A percentile compares a stretch with the other conserved stretches of the same genome.
phyloP scores from a whole-genome alignment of 78 protist genomes.

The Tieghemostelium lacteum region DNA sequence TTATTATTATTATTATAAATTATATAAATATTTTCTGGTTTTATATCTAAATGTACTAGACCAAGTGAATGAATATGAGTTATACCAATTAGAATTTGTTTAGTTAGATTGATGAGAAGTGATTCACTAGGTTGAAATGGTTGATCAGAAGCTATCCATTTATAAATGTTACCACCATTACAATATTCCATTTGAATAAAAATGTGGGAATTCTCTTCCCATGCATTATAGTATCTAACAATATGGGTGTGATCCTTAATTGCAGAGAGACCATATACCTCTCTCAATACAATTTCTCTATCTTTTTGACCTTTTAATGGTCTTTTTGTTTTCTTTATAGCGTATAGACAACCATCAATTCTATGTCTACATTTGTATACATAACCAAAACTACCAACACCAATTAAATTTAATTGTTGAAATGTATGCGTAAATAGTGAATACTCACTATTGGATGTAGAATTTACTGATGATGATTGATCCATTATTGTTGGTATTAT shows the following conservation, averaged over 20 bases:
- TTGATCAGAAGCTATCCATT: conserved; percentile 43
- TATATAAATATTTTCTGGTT: conserved; percentile 74
- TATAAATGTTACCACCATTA: conserved; percentile 58
- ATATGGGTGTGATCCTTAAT: conserved; percentile 46
- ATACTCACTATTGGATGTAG: neutral
- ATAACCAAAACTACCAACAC: conserved; percentile 73
- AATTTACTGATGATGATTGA: neutral
- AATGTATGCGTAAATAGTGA: conserved; percentile 46
- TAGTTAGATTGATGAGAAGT: conserved; percentile 7
- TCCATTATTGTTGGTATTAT: too few species aligned
- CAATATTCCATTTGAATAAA: conserved; percentile 77
- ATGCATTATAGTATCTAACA: conserved; percentile 68
- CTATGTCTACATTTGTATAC: conserved; percentile 62
- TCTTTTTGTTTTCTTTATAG: conserved; percentile 50
- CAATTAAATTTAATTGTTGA: conserved; percentile 34
- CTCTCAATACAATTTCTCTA: conserved; percentile 26
- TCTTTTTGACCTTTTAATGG: conserved; percentile 40
- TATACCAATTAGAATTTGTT: conserved; percentile 38
- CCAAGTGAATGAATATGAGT: conserved; percentile 55
- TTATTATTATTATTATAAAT: neutral
- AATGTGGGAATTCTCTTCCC: conserved; percentile 70
- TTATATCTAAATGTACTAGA: conserved; percentile 65
- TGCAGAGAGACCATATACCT: conserved; percentile 60
- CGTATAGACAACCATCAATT: conserved; percentile 74
- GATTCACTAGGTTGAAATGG: conserved; percentile 5